Percentiles rank a stretch among this genome's conserved stretches.
Conservation (phyloP, 169 alveolate genomes). For the Eimeria zaria region DNA sequence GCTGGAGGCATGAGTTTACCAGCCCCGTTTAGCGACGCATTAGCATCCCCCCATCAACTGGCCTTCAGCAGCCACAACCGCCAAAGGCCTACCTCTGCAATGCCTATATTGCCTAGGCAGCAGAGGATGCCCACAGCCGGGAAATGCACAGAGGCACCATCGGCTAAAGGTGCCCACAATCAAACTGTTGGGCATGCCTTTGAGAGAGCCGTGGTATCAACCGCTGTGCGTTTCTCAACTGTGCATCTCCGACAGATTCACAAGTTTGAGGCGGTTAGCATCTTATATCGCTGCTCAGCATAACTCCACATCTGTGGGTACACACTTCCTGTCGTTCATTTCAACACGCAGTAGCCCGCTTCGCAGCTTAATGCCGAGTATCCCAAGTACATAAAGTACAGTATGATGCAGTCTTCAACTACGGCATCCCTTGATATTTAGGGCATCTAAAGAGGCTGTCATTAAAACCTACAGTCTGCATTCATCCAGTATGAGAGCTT, state of each 20-base stretch:
- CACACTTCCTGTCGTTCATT: conserved; percentile 18
- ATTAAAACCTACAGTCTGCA: neutral
- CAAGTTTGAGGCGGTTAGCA: neutral
- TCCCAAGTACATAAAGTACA: neutral
- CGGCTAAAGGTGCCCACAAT: neutral
- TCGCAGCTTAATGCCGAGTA: neutral
- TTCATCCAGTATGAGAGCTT: neutral
- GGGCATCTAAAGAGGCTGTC: neutral
- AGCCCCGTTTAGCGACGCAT: neutral
- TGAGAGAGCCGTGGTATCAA: neutral
- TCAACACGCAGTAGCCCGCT: neutral
- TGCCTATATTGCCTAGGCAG: neutral
- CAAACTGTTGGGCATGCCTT: neutral
- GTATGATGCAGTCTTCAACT: neutral
- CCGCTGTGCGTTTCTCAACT: neutral
- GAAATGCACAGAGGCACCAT: neutral
- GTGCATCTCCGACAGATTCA: neutral
- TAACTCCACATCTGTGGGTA: neutral
- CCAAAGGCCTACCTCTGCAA: neutral
- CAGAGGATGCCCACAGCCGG: neutral
- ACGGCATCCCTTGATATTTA: neutral
- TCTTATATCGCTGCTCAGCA: neutral
- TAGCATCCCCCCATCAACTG: neutral
- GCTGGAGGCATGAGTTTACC: neutral
- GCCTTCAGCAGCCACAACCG: neutral